Percentiles rank a stretch among this genome's conserved stretches.
These are phyloP conservation scores for Naegleria lovaniensis DNA, from an alignment of 208 protist species.

Conservation along the genomic window DNA sequence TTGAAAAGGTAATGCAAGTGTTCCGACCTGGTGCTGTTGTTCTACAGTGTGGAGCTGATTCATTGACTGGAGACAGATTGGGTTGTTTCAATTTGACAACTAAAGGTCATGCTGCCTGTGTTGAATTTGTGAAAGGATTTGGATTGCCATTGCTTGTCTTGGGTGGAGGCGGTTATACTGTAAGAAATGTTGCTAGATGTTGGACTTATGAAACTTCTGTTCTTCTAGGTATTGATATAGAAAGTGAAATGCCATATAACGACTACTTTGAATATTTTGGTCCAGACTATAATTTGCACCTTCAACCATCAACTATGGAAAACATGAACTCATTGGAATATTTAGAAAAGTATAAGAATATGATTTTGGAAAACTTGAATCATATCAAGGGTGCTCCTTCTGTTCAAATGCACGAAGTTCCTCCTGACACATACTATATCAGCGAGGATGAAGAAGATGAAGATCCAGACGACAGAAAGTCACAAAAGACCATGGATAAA, in stretches of 20 bases:
- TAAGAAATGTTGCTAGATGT: constrained; percentile 93
- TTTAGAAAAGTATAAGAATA: constrained; percentile 43
- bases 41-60: constrained; percentile 98
- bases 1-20: constrained; percentile 80
- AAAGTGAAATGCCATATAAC: constrained; percentile 69
- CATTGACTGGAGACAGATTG: constrained; percentile 90
- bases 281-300: constrained; percentile 71
- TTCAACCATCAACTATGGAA: constrained; percentile 47
- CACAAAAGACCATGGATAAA: neutral
- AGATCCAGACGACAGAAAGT: neutral
- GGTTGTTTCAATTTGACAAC: constrained; percentile 91
- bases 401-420: constrained; percentile 58
- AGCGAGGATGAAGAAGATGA: constrained; percentile 17
- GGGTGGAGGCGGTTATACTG: constrained; percentile 98
- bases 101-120: constrained; percentile 80
- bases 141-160: constrained; percentile 86
- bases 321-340: constrained; percentile 47
- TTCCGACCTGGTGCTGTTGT: constrained; percentile 92
- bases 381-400: constrained; percentile 49
- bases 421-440: constrained; percentile 27
- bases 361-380: constrained; percentile 44
- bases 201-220: constrained; percentile 94
- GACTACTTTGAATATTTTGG: constrained; percentile 84
- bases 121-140: constrained; percentile 83
- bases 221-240: constrained; percentile 53